These are phyloP conservation scores for Harrya chromipes DNA, from an alignment of 768 basidiomycete genomes.

Conservation along the genomic window DNA sequence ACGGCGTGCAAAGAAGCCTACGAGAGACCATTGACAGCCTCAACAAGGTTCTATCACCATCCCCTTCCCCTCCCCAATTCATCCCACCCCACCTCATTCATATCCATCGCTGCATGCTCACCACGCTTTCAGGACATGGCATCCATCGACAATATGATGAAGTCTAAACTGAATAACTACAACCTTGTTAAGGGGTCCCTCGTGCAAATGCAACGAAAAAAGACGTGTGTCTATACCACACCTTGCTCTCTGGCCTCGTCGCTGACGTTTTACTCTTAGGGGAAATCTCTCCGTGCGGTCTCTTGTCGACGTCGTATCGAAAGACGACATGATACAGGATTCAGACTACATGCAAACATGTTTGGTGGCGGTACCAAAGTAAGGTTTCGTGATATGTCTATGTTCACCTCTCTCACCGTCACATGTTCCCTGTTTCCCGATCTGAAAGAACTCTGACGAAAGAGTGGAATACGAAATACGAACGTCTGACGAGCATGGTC, in stretches of 20 bases:
- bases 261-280: constrained; percentile 38
- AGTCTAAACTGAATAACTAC: constrained; percentile 87
- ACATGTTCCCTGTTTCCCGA: constrained; percentile 16
- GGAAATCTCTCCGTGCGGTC: constrained; percentile 94
- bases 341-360: constrained; percentile 94
- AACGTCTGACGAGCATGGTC: constrained; percentile 83
- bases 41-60: constrained; percentile 59
- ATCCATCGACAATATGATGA: constrained; percentile 93
- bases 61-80: constrained; percentile 8
- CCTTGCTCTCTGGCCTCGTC: constrained; percentile 3
- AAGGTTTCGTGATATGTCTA: constrained; percentile 26
- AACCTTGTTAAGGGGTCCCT: constrained; percentile 92
- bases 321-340: constrained; percentile 78
- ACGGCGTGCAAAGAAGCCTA: constrained; percentile 77
- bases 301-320: constrained; percentile 78
- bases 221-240: constrained; percentile 54
- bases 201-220: constrained; percentile 90
- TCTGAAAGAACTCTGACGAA: constrained; percentile 65
- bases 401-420: constrained; percentile 2
- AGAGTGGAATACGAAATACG: constrained; percentile 89
- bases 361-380: constrained; percentile 94
- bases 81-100: constrained; percentile 18
- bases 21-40: constrained; percentile 83
- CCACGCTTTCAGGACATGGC: constrained; percentile 67
- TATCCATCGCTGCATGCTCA: constrained; percentile 19